phyloP scores from a whole-genome alignment of 1,139 yeast genomes.

The Lodderomyces parapsilosis region DNA sequence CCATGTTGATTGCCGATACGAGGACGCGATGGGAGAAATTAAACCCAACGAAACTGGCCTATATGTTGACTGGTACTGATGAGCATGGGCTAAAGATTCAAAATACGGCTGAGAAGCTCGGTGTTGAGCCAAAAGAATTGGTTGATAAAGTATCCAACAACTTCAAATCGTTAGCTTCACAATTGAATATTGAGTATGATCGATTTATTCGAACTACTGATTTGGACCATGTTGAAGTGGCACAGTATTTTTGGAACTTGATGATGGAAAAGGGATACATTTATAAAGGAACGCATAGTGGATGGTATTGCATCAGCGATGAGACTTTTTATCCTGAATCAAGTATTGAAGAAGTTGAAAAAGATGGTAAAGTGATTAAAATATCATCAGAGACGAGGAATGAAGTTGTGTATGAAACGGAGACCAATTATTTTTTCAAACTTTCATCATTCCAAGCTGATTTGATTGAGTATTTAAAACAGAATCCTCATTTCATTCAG shows the following conservation, averaged over 20 bases:
- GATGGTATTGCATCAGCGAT: slow-evolving; percentile 95
- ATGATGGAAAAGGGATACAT: slow-evolving; percentile 63
- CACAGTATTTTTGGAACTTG: slow-evolving; percentile 64
- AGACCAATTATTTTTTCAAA: slow-evolving; percentile 83
- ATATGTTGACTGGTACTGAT: slow-evolving; percentile 89
- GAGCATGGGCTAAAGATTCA: slow-evolving; percentile 96
- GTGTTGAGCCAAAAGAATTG: slow-evolving; percentile 57
- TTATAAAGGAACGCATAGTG: slow-evolving; percentile 79
- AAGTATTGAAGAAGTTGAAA: slow-evolving; percentile 57
- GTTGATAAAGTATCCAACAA: slow-evolving; percentile 69
- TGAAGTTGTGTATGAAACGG: slow-evolving; percentile 73
- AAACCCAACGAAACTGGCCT: slow-evolving; percentile 35
- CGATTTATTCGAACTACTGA: slow-evolving; percentile 93
- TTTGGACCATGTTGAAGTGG: slow-evolving; percentile 66
- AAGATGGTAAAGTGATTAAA: slow-evolving; percentile 26
- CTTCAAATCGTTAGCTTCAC: slow-evolving; percentile 60
- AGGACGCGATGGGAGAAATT: slow-evolving; percentile 69
- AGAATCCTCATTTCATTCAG: slow-evolving; percentile 56
- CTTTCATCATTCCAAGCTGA: slow-evolving; percentile 58
- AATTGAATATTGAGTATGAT: slow-evolving; percentile 59
- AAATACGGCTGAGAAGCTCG: slow-evolving; percentile 55
- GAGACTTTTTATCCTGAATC: slow-evolving; percentile 90
- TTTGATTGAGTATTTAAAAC: slow-evolving; percentile 48
- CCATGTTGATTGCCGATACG: slow-evolving; percentile 83
- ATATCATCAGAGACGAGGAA: slow-evolving; percentile 75